phyloP scores from a whole-genome alignment of 352 stramenopile species.

The Pythium utonaiense region DNA sequence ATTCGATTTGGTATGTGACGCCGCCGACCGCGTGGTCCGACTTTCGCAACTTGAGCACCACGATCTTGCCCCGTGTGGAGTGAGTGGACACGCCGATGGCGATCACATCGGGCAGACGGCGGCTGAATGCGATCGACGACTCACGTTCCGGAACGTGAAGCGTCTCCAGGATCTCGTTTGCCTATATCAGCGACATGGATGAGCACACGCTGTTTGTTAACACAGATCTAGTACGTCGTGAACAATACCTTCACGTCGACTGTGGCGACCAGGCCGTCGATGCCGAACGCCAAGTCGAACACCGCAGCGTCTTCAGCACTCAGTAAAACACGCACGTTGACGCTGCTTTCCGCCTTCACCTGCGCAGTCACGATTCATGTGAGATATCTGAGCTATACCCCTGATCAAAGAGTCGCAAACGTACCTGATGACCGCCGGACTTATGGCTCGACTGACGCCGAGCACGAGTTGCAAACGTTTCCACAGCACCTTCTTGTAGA shows the following conservation, averaged over 20 bases:
- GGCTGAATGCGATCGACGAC: constrained; percentile 30
- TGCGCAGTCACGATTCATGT: too few species aligned
- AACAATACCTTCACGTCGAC: constrained; percentile 53
- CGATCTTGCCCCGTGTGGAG: constrained; percentile 46
- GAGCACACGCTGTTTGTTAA: too few species aligned
- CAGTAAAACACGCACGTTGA: constrained; percentile 49
- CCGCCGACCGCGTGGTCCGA: constrained; percentile 13
- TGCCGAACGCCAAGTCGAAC: constrained; percentile 58
- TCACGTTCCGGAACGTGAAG: constrained; percentile 34
- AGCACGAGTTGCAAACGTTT: constrained; percentile 15
- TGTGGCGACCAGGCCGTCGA: constrained; percentile 59
- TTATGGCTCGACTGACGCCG: neutral
- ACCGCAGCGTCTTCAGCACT: constrained; percentile 55
- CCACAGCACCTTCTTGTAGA: constrained; percentile 25
- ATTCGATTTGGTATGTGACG: constrained; percentile 64
- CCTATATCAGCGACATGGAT: constrained; percentile 19
- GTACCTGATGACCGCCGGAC: constrained; percentile 12
- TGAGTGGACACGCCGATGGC: constrained; percentile 54
- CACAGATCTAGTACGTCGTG: too few species aligned
- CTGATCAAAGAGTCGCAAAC: neutral
- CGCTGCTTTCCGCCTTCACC: constrained; percentile 8
- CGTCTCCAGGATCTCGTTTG: constrained; percentile 48
- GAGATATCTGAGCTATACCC: too few species aligned
- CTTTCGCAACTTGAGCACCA: constrained; percentile 48
- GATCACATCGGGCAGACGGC: constrained; percentile 46